Conservation (phyloP, 192 early-diverging fungal species). For the Linnemannia elongata region DNA sequence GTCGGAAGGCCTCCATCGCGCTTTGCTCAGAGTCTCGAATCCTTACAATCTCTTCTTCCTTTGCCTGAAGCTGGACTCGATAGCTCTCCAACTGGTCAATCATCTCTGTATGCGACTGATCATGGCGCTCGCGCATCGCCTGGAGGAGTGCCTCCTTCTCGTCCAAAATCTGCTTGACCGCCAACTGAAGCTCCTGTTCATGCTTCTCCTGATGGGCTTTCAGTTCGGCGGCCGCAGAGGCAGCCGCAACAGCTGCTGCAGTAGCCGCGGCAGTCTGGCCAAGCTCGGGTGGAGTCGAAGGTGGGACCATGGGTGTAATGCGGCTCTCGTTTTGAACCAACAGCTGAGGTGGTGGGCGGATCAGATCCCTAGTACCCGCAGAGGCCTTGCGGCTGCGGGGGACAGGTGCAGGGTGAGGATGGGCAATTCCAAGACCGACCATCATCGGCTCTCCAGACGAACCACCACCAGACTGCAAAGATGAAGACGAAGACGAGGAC, state of each 20-base stretch:
- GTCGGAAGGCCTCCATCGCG: neutral
- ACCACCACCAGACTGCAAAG: neutral
- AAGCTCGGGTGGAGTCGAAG: neutral
- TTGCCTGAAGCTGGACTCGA: neutral
- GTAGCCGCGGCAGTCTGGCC: neutral
- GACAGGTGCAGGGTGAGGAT: slow-evolving; percentile 1
- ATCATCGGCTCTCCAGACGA: neutral
- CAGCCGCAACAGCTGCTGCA: neutral
- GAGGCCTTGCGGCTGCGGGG: neutral
- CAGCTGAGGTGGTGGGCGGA: slow-evolving; percentile 7
- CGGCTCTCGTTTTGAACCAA: slow-evolving; percentile 24
- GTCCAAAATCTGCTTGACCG: slow-evolving; percentile 27
- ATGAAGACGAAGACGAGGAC: neutral
- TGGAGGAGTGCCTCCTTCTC: slow-evolving; percentile 24
- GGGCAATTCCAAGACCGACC: slow-evolving; percentile 7
- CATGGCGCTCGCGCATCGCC: slow-evolving; percentile 19
- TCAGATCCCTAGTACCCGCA: slow-evolving; percentile 10
- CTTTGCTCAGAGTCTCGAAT: neutral
- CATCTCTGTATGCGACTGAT: slow-evolving; percentile 16
- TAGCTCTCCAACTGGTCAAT: slow-evolving; percentile 11
- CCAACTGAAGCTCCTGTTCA: slow-evolving; percentile 8
- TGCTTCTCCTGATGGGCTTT: slow-evolving; percentile 13
- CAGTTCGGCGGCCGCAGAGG: neutral
- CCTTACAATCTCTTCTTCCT: slow-evolving; percentile 2
- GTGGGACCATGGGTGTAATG: slow-evolving; percentile 4